Evolutionary conservation across 768 basidiomycete species (phyloP).

Genomic region (Suillus paluster): DNA sequence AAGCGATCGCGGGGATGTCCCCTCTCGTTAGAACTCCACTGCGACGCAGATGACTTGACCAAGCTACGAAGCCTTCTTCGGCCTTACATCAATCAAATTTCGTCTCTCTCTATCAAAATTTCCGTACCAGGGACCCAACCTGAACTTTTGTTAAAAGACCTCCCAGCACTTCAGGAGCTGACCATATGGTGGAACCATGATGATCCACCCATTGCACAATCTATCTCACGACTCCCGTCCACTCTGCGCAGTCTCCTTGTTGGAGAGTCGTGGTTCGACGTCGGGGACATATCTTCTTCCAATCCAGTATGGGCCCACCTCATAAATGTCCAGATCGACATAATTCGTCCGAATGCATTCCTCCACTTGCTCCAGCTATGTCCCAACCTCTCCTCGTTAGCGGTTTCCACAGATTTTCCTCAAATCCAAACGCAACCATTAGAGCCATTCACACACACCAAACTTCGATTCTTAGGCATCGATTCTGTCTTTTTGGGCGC

Average conservation of each 20-base stretch:
- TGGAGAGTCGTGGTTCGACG: not conserved
- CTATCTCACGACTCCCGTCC: slow-evolving; percentile 14
- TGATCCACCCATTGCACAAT: slow-evolving; percentile 11
- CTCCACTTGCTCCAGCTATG: slow-evolving; percentile 1
- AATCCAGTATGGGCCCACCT: slow-evolving; percentile 25
- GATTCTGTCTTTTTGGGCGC: too few species aligned
- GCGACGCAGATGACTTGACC: not conserved
- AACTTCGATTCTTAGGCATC: slow-evolving; percentile 18
- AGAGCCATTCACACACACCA: slow-evolving; percentile 15
- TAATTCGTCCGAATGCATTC: not conserved
- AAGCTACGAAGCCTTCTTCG: slow-evolving; percentile 16
- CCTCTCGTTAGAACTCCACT: slow-evolving; percentile 24
- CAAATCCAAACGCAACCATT: not conserved
- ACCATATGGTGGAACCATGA: slow-evolving; percentile 21
- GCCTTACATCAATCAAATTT: slow-evolving; percentile 18
- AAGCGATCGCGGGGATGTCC: slow-evolving; percentile 21
- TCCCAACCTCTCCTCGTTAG: not conserved
- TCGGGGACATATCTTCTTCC: slow-evolving; percentile 11
- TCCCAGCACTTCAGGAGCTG: slow-evolving; percentile 23
- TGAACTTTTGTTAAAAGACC: slow-evolving; percentile 20
- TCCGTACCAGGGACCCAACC: slow-evolving; percentile 10
- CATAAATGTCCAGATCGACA: slow-evolving; percentile 14
- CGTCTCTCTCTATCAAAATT: slow-evolving; percentile 10
- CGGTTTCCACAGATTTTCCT: slow-evolving; percentile 3
- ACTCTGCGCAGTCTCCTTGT: slow-evolving; percentile 19